Evolutionary conservation across 2,329 filamentous ascomycete genomes (phyloP), one percentile per base, ranked within the genome.

Genomic region (Conoideocrella luteorostrata): DNA sequence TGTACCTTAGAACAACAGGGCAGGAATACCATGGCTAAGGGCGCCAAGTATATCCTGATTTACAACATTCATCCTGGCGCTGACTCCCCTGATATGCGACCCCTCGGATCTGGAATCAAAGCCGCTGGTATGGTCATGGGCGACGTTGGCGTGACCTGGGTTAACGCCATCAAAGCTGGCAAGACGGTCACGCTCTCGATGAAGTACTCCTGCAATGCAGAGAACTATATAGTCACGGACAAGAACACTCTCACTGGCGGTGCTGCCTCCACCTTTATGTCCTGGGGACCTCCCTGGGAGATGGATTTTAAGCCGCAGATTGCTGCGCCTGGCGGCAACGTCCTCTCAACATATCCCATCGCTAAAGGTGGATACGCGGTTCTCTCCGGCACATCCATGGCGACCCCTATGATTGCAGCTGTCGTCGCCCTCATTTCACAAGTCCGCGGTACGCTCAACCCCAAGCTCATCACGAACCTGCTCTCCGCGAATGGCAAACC

Each of bases 211-310:
- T 2, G 1, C 33, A 17, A 30, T 5, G 7, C 28, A 18, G 36
- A 20, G 7, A 1, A 9, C 4, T 7, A 11, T 5, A 3, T 43
- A 18, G 9, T n/a, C 21, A 6, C 20, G 2, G 2, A n/a, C 11
- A 9, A 10, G 45, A 56, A 58, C 4, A 28, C 28, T 1, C 37
- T 52, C 1, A 72, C 68, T 0, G 74, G 71, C 2, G 78, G 77
- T 4, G 71, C 68, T 36, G 55, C 73, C 22, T 77, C 70, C 51
- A 60, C 58, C 10, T 80, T 65, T 56, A 75, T 72, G 20, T 74
- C 71, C 2, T 82, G 77, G 78, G 78, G 78, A 10, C 78, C 78
- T 2, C 78, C 71, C 4, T 80, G 69, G 56, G 77, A 81, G 51
- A 63, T 77, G 47, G 69, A 74, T 32, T 57, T 75, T 35, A 78